Evolutionary conservation across 495 filamentous ascomycete genomes (phyloP), one percentile per base, ranked within the genome.

Genomic region (Venustampulla echinocandica): DNA sequence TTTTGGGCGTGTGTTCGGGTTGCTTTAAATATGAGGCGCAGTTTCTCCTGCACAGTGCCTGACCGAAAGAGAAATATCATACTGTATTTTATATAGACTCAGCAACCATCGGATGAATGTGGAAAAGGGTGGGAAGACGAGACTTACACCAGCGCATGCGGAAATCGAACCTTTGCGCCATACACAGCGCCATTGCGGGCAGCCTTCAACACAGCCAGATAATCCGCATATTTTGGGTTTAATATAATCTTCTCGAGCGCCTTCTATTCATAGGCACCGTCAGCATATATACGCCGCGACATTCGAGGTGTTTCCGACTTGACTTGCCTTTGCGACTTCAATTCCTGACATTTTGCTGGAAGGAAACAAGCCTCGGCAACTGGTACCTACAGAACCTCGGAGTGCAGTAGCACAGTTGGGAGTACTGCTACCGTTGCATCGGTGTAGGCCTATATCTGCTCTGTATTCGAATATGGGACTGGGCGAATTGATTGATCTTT

Each of bases 151-250:
- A 98, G 76, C 42, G 92, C 92, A 69, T 98, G 92, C 56, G 92
- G 92, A 71, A 97, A 96, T 53, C 92, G 89, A 63, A 99, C 87
- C 77, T 97, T 99, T 55, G 89, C 80, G 21, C 92, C 92, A 69
- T 97, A 99, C 48, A 96, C 87, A 52, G 88, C 79, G 63, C 92
- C 92, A 82, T 97, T 99, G 64, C 92, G 89, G 39, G 89, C 80
- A 50, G 76, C 86, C 70, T 99, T 99, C 58, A 90, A 48, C 53
- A 99, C 70, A 20, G 84, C 73, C 21, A 99, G 77, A 42, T 87
- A 57, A 55, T 87, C 86, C 46, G 87, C 83, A 64, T 95, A 82
- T 50, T 77, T 68, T 2, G 90, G 87, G 63, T 97, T 78, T 28
- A 90, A 80, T 47, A 95, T 66, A 38, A 90, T 69, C 43, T 72